Evolutionary conservation across 2,329 filamentous ascomycete species (phyloP), one percentile per base, ranked within the genome.

Genomic region (Sporothrix schenckii): DNA sequence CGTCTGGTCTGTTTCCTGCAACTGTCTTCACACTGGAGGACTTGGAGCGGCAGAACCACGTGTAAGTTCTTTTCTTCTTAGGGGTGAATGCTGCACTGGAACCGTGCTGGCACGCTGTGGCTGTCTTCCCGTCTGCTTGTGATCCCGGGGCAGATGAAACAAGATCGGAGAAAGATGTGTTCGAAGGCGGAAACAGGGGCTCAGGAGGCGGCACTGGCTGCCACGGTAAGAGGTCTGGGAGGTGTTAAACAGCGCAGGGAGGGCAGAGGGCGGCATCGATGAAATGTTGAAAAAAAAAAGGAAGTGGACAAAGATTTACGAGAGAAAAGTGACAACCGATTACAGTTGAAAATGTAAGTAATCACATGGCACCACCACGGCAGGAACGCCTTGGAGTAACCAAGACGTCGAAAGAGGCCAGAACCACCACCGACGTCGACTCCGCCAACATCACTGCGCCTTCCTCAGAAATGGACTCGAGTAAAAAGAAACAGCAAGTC

Each of bases 131-230:
- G 41, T 41, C 52, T 50, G 27, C 27, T 30, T n/a, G 41, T 39
- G 39, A 68, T 68, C 69, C 69, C 49, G 49, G 66, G 30, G 56
- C 27, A 67, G 68, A 69, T 72, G 53, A 70, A 72, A 68, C 68
- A 58, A 60, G 65, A 68, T 68, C 56, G 30, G 65, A 54, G 58
- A 41, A 65, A 63, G 50, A 53, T 61, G 66, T 66, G 65, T 58
- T 56, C 41, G 66, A 71, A 56, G 49, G 41, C 49, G 34, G 66
- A 71, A 68, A 71, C 70, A 71, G 71, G 71, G 68, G 68, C 50
- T 69, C 56, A 72, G 71, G 69, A 70, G 68, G 52, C 50, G 68
- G 52, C 50, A 21, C 27, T 53, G 54, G 49, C 41, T 47, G 47
- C 65, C 54, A 63, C 56, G 63, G 24, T 14, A 30, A 39, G 24